A percentile compares a stretch with the other conserved stretches of the same genome.
These are phyloP conservation scores for Tetraselmis chui DNA, from an alignment of 139 green algal genomes.

Conservation along the genomic window DNA sequence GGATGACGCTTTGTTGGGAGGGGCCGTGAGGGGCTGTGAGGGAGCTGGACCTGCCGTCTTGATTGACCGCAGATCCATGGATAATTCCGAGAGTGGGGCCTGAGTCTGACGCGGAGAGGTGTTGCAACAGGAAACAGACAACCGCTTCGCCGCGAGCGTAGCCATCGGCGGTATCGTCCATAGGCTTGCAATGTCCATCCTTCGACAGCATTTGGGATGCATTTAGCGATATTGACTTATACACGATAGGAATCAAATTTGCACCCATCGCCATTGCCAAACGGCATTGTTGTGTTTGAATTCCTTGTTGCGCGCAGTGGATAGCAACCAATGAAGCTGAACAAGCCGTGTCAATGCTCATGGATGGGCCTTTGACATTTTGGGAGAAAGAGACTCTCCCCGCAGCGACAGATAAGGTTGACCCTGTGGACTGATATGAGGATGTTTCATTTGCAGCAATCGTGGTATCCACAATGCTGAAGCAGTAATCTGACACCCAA, in stretches of 20 bases:
- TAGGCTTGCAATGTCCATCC: slow-evolving; percentile 58
- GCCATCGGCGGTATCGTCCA: slow-evolving; percentile 68
- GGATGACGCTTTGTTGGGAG: slow-evolving; percentile 73
- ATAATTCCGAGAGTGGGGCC: slow-evolving; percentile 11
- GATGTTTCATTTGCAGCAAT: neutral
- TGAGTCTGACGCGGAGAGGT: neutral
- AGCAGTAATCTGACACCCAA: neutral
- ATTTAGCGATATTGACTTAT: neutral
- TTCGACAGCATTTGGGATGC: slow-evolving; percentile 40
- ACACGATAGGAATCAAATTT: slow-evolving; percentile 21
- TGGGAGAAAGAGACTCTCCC: slow-evolving; percentile 75
- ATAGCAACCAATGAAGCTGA: slow-evolving; percentile 45
- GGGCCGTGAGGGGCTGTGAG: slow-evolving; percentile 84
- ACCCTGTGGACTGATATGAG: neutral
- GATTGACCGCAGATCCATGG: slow-evolving; percentile 35
- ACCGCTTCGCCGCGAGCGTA: slow-evolving; percentile 70
- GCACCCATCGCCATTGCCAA: slow-evolving; percentile 37
- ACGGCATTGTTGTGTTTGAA: neutral
- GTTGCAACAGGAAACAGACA: slow-evolving; percentile 28
- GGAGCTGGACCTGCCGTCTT: slow-evolving; percentile 68
- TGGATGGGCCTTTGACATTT: slow-evolving; percentile 45
- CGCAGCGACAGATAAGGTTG: slow-evolving; percentile 32
- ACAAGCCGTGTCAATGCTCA: slow-evolving; percentile 52
- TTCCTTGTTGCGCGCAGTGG: slow-evolving; percentile 8
- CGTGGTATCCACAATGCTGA: neutral